Conservation (phyloP, 345 rosid genomes). For the Gynandropsis gynandra region DNA sequence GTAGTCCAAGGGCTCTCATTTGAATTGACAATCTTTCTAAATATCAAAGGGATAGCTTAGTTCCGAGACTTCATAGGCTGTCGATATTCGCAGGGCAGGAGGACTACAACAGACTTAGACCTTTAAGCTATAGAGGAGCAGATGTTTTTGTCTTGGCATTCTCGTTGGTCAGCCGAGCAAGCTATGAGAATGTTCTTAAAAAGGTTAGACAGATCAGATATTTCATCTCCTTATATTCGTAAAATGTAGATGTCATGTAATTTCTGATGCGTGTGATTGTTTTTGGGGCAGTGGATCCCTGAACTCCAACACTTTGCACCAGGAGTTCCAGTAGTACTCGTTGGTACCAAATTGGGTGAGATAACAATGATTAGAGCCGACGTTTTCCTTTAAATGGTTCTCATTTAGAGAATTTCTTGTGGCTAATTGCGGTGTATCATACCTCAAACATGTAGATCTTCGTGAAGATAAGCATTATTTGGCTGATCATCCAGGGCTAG, state of each 20-base stretch:
- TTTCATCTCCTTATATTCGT: slow-evolving; percentile 4
- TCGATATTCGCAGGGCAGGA: slow-evolving; percentile 79
- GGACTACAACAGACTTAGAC: slow-evolving; percentile 93
- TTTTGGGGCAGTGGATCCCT: slow-evolving; percentile 77
- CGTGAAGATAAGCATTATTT: slow-evolving; percentile 91
- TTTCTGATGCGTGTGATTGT: slow-evolving; percentile 27
- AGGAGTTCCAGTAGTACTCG: slow-evolving; percentile 62
- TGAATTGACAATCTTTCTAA: too few relatives aligned
- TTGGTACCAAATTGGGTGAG: slow-evolving; percentile 74
- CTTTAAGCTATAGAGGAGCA: slow-evolving; percentile 96
- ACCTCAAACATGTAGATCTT: slow-evolving; percentile 52
- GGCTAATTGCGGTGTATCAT: neutral
- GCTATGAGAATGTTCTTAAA: slow-evolving; percentile 86
- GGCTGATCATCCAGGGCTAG: slow-evolving; percentile 92
- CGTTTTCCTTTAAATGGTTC: slow-evolving; percentile 11
- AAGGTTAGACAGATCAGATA: slow-evolving; percentile 43
- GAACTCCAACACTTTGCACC: slow-evolving; percentile 75
- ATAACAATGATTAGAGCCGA: too few relatives aligned
- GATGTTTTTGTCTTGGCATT: slow-evolving; percentile 95
- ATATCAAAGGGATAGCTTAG: too few relatives aligned
- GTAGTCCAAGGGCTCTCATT: too few relatives aligned
- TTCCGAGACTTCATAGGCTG: too few relatives aligned
- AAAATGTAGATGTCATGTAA: neutral
- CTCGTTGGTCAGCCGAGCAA: slow-evolving; percentile 92
- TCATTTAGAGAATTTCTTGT: slow-evolving; percentile 14